A percentile compares a stretch with the other conserved stretches of the same genome.
Evolutionary conservation across 2,329 filamentous ascomycete species (phyloP).

Genomic region (Sclerotinia trifoliorum): DNA sequence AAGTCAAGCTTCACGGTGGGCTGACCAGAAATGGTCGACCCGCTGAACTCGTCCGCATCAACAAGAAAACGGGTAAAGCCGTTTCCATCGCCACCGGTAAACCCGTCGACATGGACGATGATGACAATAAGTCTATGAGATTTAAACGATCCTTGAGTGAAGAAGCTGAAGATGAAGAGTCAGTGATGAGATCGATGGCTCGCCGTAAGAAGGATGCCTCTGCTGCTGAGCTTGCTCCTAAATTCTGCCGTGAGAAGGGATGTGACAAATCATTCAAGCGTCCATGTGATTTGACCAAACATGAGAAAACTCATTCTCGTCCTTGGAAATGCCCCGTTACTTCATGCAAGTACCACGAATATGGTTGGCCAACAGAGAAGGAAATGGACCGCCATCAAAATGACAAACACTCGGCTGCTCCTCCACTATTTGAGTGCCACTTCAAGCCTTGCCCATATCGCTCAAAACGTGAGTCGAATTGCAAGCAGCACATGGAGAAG

Average conservation of each 20-base stretch:
- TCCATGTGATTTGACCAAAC: slow-evolving; percentile 96
- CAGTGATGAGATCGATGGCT: slow-evolving; percentile 88
- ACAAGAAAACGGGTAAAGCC: slow-evolving; percentile 72
- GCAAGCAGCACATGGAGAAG: slow-evolving; percentile 99
- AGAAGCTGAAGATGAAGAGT: slow-evolving; percentile 74
- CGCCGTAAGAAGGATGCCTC: slow-evolving; percentile 90
- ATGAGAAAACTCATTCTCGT: slow-evolving; percentile 95
- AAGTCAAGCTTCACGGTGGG: slow-evolving; percentile 78
- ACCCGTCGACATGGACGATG: slow-evolving; percentile 57
- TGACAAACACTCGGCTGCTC: slow-evolving; percentile 84
- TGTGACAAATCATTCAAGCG: slow-evolving; percentile 94
- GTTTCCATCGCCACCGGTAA: slow-evolving; percentile 74
- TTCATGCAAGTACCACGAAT: slow-evolving; percentile 84
- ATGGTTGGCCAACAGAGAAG: slow-evolving; percentile 96
- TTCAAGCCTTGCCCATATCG: slow-evolving; percentile 86
- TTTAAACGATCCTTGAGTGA: slow-evolving; percentile 68
- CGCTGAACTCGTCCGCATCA: slow-evolving; percentile 76
- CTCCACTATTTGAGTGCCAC: slow-evolving; percentile 78
- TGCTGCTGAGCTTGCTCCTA: slow-evolving; percentile 76
- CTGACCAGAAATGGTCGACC: slow-evolving; percentile 78
- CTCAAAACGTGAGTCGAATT: slow-evolving; percentile 94
- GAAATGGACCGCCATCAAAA: slow-evolving; percentile 95
- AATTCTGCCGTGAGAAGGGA: slow-evolving; percentile 70
- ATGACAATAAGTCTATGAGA: slow-evolving; percentile 49
- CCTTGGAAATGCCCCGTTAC: slow-evolving; percentile 87